These are phyloP conservation scores for Handroanthus guayacan DNA, from an alignment of 257 asterid genomes.

Conservation along the genomic window DNA sequence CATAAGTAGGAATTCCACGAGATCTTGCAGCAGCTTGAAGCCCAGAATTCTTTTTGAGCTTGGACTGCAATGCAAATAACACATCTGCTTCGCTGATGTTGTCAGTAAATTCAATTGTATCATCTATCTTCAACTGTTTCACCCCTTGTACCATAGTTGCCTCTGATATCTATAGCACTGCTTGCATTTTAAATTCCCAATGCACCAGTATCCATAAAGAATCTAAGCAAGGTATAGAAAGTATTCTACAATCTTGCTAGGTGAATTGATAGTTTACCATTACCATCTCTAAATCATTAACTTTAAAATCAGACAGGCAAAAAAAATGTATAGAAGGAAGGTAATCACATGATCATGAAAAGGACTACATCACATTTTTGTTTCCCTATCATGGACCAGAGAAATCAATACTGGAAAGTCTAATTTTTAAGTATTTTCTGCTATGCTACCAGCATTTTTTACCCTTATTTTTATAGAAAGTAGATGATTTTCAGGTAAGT, in stretches of 20 bases:
- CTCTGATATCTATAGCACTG: constrained; percentile 85
- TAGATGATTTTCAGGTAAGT: constrained; percentile 12
- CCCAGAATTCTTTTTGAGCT: constrained; percentile 87
- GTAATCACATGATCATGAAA: neutral
- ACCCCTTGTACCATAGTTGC: constrained; percentile 82
- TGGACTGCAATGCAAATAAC: constrained; percentile 85
- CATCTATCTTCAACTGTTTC: constrained; percentile 68
- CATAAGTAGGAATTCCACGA: constrained; percentile 84
- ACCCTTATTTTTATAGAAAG: neutral
- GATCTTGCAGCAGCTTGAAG: constrained; percentile 96
- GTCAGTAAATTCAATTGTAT: constrained; percentile 71
- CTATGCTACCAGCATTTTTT: neutral
- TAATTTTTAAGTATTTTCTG: constrained; percentile 5
- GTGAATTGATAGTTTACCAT: constrained; percentile 10
- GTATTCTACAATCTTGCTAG: constrained; percentile 21
- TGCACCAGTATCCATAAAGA: constrained; percentile 36
- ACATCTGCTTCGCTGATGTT: constrained; percentile 94
- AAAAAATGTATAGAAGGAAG: constrained; percentile 7
- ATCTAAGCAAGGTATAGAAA: constrained; percentile 31
- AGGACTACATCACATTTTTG: neutral
- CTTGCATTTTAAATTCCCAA: constrained; percentile 52
- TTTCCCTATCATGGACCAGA: constrained; percentile 7
- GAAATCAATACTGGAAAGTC: neutral
- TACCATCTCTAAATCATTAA: constrained; percentile 18
- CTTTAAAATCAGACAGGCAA: constrained; percentile 1